Evolutionary conservation across 768 basidiomycete genomes (phyloP).

Genomic region (Phlebiopsis flavidoalba): DNA sequence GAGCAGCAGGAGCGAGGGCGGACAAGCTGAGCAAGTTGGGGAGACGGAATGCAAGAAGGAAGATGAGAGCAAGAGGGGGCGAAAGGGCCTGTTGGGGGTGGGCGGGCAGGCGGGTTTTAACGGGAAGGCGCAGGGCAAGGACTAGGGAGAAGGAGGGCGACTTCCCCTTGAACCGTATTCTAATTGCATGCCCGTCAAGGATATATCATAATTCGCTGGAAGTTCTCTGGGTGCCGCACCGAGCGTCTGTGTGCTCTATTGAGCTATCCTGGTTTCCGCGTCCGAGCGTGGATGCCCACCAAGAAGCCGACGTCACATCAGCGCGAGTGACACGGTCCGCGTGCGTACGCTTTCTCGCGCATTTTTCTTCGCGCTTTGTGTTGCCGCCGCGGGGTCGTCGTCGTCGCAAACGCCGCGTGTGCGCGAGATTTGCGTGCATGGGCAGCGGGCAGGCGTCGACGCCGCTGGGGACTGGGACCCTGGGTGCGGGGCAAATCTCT

Average conservation of each 20-base stretch:
- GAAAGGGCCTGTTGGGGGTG: background rate
- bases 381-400: background rate
- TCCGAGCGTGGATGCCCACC: background rate
- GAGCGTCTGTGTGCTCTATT: background rate
- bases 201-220: background rate
- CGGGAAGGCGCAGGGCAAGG: background rate
- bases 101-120: background rate
- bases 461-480: background rate
- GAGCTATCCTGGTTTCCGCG: background rate
- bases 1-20: too few species aligned
- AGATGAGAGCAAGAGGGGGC: slow-evolving; percentile 7
- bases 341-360: background rate
- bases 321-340: background rate
- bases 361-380: background rate
- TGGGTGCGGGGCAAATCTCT: background rate
- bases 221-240: background rate
- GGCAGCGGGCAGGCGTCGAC: background rate
- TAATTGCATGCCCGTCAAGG: slow-evolving; percentile 1
- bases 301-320: background rate
- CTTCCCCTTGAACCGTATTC: background rate
- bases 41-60: slow-evolving; percentile 2
- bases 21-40: background rate
- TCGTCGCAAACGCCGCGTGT: background rate
- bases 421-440: background rate
- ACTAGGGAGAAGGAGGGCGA: background rate